Evolutionary conservation across 495 filamentous ascomycete genomes (phyloP), one percentile per base, ranked within the genome.

Genomic region (Polyplosphaeria fusca): DNA sequence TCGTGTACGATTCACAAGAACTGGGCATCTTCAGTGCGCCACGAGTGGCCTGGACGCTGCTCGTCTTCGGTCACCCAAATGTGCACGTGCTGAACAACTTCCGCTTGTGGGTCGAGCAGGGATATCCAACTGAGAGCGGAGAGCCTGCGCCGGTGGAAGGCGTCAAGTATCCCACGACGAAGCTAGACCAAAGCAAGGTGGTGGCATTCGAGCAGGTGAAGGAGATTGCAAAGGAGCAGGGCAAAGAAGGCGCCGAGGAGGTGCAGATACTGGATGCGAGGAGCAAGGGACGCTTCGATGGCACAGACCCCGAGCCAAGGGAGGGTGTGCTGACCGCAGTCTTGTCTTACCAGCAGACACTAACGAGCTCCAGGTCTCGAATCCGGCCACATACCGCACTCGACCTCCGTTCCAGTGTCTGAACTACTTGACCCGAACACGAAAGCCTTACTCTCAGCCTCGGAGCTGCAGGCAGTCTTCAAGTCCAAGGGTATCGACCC

Each of bases 1-100:
- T 97, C 7, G 88, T 98, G 5, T 98, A 97, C 66, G 93, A 98
- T 70, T 84, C 84, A 5, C 79, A 83, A 38, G 88, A 96, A 69
- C 71, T 91, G 23, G 93, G 93, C 3, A 89, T 98, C 42, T 96
- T 98, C 75, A 90, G 86, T 60, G 93, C 92, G 0, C 94, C 93
- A 1, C 79, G 94, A 47, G 91, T 93, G 4, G 92, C 82, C 30
- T 98, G 93, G 93, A 97, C 91, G 7, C 74, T 98, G 52, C 81
- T 82, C 55, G 83, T 91, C 22, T 95, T 96, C 68, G 92, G 93
- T 11, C 93, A 98, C 71, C 78, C 84, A n/a, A 82, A 79, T 58
- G 92, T 96, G 4, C 89, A 96, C 70, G 66, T 98, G 30, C 74
- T 98, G 49, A 93, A 98, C 72, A 98, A 97, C 72, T 98, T 96